Evolutionary conservation across 1,139 yeast genomes (phyloP), one percentile per base, ranked within the genome.

Genomic region (Diutina neorugosa): DNA sequence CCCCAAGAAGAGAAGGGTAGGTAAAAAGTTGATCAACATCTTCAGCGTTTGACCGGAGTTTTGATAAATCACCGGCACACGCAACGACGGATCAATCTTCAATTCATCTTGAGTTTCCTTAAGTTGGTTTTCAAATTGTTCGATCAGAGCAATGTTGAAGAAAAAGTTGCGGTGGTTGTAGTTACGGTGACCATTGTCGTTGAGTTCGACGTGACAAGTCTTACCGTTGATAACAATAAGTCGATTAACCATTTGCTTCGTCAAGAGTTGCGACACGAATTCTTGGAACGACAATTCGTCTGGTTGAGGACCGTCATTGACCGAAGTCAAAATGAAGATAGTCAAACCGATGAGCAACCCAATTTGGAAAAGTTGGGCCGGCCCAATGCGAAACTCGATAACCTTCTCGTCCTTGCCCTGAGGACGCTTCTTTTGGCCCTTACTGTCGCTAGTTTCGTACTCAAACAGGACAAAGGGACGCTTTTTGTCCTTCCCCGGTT

Each of bases 111-210:
- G 97, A 37, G 86, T 82, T 52, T 78, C 80, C 56, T 84, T 87
- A 64, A 94, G 74, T 59, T 84, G 85, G 55, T 84, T 82, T 69
- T 94, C 98, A 68, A 94, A 93, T n/a, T 84, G 74, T 61, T 90
- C 97, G 23, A 91, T 82, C 0, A 96, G 87, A 5, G 98, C 99
- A 62, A 94, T 89, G 49, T 87, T 82, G 70, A 94, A 94, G 12
- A 34, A 34, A 4, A 20, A 23, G 27, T 34, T 21, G 25, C 43
- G 51, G 18, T 42, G 43, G 21, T 27, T 31, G 21, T 31, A 18
- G 40, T 37, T 37, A 14, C 20, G 41, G 41, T 44, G 48, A 16
- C 50, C 40, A 12, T 14, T n/a, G 14, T 46, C 23, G 16, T 44
- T 44, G 14, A 48, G 21, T 19, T 48, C 43, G 31, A 42, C 51